Evolutionary conservation across 768 basidiomycete species (phyloP), one percentile per base, ranked within the genome.

Genomic region (Mycena venus): DNA sequence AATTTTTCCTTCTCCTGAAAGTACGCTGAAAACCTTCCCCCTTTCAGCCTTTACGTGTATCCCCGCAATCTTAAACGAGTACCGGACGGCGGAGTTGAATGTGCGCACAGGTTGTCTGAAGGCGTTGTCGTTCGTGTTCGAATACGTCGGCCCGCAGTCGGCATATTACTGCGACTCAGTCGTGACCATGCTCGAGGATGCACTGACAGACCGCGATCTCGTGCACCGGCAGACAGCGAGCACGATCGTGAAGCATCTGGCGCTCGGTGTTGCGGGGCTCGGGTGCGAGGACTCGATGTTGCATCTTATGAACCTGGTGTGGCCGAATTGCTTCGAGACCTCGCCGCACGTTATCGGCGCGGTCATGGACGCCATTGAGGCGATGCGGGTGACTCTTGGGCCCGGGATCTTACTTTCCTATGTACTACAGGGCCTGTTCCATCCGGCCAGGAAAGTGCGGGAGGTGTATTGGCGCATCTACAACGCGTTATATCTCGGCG

Each of bases 321-420:
- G 97, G 97, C 98, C 98, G 2, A 99, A 99, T 82, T 97, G 97
- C 84, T 99, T 99, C 83, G 98, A 99, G 86, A 98, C 97, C 2
- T 96, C 94, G 17, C 98, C 98, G 7, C 98, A 99, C 85, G 97
- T 99, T 73, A 99, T 99, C 75, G 96, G 96, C 36, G 96, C 97
- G 7, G 96, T 99, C 51, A 97, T 99, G 96, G 98, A 99, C 60
- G 98, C 98, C 0, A 90, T 99, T 78, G 98, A 99, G 84, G 95
- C 96, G 1, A 99, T 99, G 97, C 90, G 97, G 27, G 95, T 99
- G 49, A 96, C 97, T 10, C 87, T 99, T 49, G 98, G 98, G 2
- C 96, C 98, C 0, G 98, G 98, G 40, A 90, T 98, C 9, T 86
- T 99, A 59, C 87, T 99, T 70, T 95, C 94, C 81, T 99, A 99